Percentiles rank a stretch among this genome's conserved stretches.
Conservation (phyloP, 768 basidiomycete species). For the Panus rudis region DNA sequence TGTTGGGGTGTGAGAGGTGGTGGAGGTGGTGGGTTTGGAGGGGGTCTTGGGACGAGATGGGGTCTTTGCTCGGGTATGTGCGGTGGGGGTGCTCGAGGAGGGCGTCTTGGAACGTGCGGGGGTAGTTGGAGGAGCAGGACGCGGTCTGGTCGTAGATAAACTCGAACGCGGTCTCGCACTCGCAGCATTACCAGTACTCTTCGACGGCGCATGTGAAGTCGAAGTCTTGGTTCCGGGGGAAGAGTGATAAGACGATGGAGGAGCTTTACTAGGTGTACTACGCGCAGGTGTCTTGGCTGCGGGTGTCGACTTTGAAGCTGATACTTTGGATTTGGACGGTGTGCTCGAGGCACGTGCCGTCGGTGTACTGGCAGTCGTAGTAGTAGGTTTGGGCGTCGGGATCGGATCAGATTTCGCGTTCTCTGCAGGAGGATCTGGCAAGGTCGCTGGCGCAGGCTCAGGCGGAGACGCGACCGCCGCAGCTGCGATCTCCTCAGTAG, state of each 20-base stretch:
- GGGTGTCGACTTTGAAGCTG: constrained; percentile 16
- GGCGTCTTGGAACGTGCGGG: constrained; percentile 34
- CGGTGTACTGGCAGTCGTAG: constrained; percentile 4
- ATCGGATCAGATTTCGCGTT: constrained; percentile 11
- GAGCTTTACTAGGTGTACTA: constrained; percentile 23
- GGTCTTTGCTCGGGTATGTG: constrained; percentile 18
- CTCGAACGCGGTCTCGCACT: constrained; percentile 14
- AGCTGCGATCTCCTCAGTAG: background rate
- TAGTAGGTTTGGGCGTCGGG: constrained; percentile 10
- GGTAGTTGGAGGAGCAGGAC: constrained; percentile 35
- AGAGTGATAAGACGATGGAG: constrained; percentile 19
- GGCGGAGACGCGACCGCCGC: background rate
- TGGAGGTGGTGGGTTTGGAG: constrained; percentile 51
- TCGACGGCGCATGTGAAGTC: constrained; percentile 15
- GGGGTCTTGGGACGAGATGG: constrained; percentile 32
- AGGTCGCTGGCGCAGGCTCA: constrained; percentile 10
- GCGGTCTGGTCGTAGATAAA: constrained; percentile 23
- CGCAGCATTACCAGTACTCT: too few species aligned
- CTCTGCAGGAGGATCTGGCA: constrained; percentile 5
- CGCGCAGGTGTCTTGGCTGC: constrained; percentile 9
- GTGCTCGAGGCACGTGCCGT: constrained; percentile 8
- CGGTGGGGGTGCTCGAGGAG: constrained; percentile 24
- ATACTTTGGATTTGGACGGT: constrained; percentile 13
- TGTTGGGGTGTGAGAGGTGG: too few species aligned
- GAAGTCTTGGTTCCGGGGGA: constrained; percentile 10